These are phyloP conservation scores for Mortierella sp. DNA, from an alignment of 371 early-diverging fungal genomes.

Conservation along the genomic window DNA sequence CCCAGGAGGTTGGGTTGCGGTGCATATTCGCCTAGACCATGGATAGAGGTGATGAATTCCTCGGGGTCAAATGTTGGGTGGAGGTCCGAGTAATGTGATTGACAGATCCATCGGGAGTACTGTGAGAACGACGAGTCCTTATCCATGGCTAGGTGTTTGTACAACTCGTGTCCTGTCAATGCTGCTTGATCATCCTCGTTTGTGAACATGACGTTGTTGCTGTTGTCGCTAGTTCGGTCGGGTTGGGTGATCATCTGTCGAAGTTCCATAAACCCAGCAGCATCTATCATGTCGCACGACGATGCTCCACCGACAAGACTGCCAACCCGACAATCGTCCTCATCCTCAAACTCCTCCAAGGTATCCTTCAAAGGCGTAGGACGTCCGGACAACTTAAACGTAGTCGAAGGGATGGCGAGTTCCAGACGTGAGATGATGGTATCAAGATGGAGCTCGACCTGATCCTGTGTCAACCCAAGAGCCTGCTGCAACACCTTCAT, in stretches of 20 bases:
- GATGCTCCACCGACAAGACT: neutral
- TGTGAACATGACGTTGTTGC: neutral
- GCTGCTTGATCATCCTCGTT: neutral
- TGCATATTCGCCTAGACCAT: neutral
- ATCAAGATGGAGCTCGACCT: neutral
- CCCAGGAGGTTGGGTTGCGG: neutral
- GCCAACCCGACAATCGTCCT: neutral
- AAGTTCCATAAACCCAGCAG: neutral
- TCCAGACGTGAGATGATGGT: neutral
- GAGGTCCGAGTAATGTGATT: neutral
- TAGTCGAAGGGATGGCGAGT: neutral
- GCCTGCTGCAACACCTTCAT: neutral
- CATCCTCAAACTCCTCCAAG: neutral
- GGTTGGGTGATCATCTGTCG: neutral
- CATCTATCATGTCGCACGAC: neutral
- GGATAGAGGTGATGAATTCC: neutral
- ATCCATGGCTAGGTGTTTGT: neutral
- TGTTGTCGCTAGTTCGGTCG: neutral
- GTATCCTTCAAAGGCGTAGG: neutral
- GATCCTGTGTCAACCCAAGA: neutral
- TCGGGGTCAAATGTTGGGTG: neutral
- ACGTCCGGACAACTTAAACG: neutral
- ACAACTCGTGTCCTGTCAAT: neutral
- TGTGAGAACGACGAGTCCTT: neutral
- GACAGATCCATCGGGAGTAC: neutral